A percentile compares a stretch with the other conserved stretches of the same genome.
phyloP scores from a whole-genome alignment of 2,329 filamentous ascomycete species.

The Pseudocercospora eumusae region DNA sequence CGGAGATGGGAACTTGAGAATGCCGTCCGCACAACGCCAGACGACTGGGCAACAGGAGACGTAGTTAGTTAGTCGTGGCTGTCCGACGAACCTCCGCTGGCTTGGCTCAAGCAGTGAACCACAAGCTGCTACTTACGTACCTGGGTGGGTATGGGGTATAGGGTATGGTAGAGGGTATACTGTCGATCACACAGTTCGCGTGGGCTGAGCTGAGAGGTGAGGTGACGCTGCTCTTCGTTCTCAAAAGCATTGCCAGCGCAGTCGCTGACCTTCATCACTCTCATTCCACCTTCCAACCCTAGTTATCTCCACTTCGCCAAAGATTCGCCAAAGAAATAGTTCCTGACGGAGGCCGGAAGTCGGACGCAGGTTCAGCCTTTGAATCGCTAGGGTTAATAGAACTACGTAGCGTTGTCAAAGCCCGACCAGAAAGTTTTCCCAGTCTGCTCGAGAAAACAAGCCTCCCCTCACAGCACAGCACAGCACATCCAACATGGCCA shows the following conservation, averaged over 20 bases:
- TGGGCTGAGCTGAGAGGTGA: too few relatives aligned
- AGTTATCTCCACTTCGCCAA: not conserved
- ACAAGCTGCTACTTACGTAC: not conserved
- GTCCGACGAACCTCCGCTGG: not conserved
- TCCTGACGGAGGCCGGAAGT: not conserved
- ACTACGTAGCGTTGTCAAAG: not conserved
- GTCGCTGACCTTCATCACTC: not conserved
- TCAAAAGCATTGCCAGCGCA: not conserved
- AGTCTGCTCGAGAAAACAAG: not conserved
- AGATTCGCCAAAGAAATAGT: too few relatives aligned
- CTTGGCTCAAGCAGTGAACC: too few relatives aligned
- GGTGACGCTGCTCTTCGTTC: too few relatives aligned
- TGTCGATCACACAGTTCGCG: not conserved
- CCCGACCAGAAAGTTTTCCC: not conserved
- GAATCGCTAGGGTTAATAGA: not conserved
- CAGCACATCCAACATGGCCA: conserved; percentile 45
- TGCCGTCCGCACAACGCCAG: not conserved
- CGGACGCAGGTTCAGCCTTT: not conserved
- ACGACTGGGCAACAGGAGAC: not conserved
- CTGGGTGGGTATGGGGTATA: too few relatives aligned
- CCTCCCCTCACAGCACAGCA: not conserved
- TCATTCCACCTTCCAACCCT: not conserved
- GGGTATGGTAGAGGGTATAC: conserved; percentile 1
- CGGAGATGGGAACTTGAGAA: not conserved
- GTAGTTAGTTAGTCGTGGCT: not conserved